These are phyloP conservation scores for Rubroboletus pulcherrimus DNA, from an alignment of 768 basidiomycete genomes.

Conservation along the genomic window DNA sequence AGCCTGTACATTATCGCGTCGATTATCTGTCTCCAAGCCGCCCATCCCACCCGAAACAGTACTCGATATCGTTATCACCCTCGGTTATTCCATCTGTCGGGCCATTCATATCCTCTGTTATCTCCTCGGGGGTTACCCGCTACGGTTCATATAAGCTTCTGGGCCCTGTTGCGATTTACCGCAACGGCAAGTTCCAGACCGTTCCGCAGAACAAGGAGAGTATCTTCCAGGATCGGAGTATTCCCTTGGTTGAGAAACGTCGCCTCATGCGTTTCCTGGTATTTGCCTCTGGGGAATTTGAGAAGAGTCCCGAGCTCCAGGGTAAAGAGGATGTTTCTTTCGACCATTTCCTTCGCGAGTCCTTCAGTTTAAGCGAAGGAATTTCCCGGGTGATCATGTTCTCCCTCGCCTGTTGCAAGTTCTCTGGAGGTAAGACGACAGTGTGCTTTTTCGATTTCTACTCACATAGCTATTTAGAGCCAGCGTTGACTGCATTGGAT, in stretches of 20 bases:
- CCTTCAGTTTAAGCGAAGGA: conserved; percentile 59
- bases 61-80: conserved; percentile 83
- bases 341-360: conserved; percentile 55
- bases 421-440: conserved; percentile 47
- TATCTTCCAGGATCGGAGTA: conserved; percentile 79
- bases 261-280: conserved; percentile 89
- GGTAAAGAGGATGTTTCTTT: conserved; percentile 57
- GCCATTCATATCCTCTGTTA: conserved; percentile 70
- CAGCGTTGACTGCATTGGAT: conserved; percentile 58
- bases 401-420: conserved; percentile 70
- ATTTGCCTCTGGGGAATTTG: conserved; percentile 76
- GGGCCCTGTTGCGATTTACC: conserved; percentile 62
- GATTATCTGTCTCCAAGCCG: conserved; percentile 42
- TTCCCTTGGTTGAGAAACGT: conserved; percentile 81
- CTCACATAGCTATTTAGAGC: conserved; percentile 44
- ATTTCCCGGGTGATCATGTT: conserved; percentile 64
- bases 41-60: conserved; percentile 65
- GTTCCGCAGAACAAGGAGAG: conserved; percentile 93
- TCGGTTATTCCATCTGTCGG: conserved; percentile 78
- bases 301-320: conserved; percentile 53
- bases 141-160: conserved; percentile 91
- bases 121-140: conserved; percentile 79
- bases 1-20: conserved; percentile 15
- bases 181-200: conserved; percentile 44
- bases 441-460: neutral